Percentiles rank a stretch among this genome's conserved stretches.
phyloP scores from a whole-genome alignment of 2,329 filamentous ascomycete species.

The Aspergillus aculeatus region DNA sequence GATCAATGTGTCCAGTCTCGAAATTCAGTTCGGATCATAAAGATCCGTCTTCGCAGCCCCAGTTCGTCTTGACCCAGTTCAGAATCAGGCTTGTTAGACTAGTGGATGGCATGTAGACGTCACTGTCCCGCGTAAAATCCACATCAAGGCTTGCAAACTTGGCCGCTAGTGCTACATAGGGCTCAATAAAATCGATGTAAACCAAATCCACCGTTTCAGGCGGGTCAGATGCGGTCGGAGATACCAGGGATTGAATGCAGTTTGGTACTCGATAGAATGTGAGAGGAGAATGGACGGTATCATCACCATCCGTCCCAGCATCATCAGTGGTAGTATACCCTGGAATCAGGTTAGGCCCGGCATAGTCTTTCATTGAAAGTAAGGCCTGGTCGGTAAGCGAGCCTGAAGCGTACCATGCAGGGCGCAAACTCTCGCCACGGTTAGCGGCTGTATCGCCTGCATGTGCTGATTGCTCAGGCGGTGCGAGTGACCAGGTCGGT shows the following conservation, averaged over 20 bases:
- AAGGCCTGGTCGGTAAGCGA: constrained; percentile 27
- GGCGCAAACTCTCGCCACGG: not conserved
- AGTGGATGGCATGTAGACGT: constrained; percentile 52
- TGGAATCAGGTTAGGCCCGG: constrained; percentile 51
- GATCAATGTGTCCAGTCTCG: not conserved
- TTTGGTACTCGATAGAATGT: constrained; percentile 78
- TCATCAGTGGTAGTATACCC: constrained; percentile 93
- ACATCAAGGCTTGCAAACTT: constrained; percentile 57
- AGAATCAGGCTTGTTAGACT: constrained; percentile 59
- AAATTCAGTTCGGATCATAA: not conserved
- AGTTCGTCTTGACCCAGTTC: constrained; percentile 59
- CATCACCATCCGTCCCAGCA: constrained; percentile 78
- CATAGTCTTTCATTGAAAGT: constrained; percentile 16
- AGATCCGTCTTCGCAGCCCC: constrained; percentile 40
- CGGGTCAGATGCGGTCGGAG: constrained; percentile 38
- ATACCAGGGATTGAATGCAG: constrained; percentile 70
- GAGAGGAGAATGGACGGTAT: constrained; percentile 77
- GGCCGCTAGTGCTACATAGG: constrained; percentile 74
- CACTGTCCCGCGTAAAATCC: constrained; percentile 49
- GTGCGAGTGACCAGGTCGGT: constrained; percentile 36
- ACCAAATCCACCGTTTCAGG: constrained; percentile 80
- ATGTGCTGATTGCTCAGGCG: constrained; percentile 46
- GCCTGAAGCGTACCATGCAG: not conserved
- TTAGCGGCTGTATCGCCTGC: constrained; percentile 19
- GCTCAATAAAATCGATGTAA: constrained; percentile 87